Evolutionary conservation across 192 early-diverging fungal species (phyloP).

Genomic region (Phlyctochytrium bullatum): DNA sequence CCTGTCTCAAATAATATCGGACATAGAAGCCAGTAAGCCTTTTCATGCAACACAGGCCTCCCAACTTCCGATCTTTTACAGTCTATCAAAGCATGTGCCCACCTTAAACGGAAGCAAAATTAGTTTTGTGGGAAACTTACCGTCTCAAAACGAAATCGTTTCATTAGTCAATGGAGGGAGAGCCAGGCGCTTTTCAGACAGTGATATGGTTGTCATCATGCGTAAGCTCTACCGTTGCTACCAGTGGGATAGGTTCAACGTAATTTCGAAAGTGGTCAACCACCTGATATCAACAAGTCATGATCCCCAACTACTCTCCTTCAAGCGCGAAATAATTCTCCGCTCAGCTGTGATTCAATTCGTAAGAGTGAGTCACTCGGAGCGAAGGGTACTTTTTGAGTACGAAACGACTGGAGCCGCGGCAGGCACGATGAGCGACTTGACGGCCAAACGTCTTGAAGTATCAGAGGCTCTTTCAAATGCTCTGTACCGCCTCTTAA

Average conservation of each 20-base stretch:
- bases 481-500: constrained; percentile 24
- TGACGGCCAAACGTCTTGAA: constrained; percentile 18
- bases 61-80: neutral
- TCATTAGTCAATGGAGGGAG: constrained; percentile 16
- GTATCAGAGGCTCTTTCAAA: constrained; percentile 24
- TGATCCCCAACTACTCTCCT: too few relatives aligned
- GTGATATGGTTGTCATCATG: constrained; percentile 28
- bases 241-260: constrained; percentile 40
- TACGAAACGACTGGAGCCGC: neutral
- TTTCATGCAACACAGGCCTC: neutral
- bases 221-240: constrained; percentile 22
- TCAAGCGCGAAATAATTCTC: constrained; percentile 25
- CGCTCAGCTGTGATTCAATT: constrained; percentile 33
- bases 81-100: constrained; percentile 6
- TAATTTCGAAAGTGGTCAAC: constrained; percentile 31
- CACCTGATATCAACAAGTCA: too few relatives aligned
- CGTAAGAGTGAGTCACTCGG: constrained; percentile 33
- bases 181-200: constrained; percentile 16
- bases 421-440: constrained; percentile 11
- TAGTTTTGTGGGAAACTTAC: constrained; percentile 25
- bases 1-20: constrained; percentile 7
- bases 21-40: constrained; percentile 5
- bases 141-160: constrained; percentile 17
- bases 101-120: neutral
- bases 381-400: constrained; percentile 39